Evolutionary conservation across 352 stramenopile species (phyloP), one percentile per base, ranked within the genome.

Genomic region (Thraustochytrium striatum): DNA sequence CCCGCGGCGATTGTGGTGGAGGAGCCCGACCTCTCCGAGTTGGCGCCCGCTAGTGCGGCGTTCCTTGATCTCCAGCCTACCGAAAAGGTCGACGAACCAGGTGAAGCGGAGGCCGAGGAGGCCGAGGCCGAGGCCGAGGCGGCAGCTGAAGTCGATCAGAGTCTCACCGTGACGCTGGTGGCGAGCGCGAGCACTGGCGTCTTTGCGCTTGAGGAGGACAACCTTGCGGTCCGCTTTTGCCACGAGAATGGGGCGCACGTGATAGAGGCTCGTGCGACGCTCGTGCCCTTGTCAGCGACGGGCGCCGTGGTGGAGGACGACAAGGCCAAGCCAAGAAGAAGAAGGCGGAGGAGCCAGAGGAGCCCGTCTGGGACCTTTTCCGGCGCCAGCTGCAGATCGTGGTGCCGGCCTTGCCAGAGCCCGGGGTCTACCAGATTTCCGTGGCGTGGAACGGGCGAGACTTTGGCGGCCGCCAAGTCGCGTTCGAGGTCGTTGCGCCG

Each of bases 391-490:
- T 61, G 11, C 55, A 19, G 2, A 53, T 33, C 30, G 25, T 25
- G 59, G 5, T 70, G 0, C 59, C 59, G 21, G 16, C 3, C 1
- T 75, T 75, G 2, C 41, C 21, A 25, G 5, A 39, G 21, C 19
- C 39, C 7, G 65, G 65, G 5, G 41, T 16, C 7, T 75, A 75
- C 41, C n/a, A 43, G 52, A n/a, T 75, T 21, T 32, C 43, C 39
- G 50, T 75, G 3, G 44, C 65, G 0, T 21, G 58, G 65, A 75
- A 75, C 25, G 65, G 65, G 21, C n/a, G 11, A 16, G 25, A 75
- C 36, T 75, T 75, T 75, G 19, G 41, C 0, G 3, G 21, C 8
- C 25, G n/a, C 25, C 41, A 25, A 0, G 39, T 19, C 61, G 35
- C 5, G 59, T 25, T 55, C 47, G 16, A 55, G 25, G 47, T 55